Conservation (phyloP, 305 asterid genomes). For the Ilex paraguariensis region DNA sequence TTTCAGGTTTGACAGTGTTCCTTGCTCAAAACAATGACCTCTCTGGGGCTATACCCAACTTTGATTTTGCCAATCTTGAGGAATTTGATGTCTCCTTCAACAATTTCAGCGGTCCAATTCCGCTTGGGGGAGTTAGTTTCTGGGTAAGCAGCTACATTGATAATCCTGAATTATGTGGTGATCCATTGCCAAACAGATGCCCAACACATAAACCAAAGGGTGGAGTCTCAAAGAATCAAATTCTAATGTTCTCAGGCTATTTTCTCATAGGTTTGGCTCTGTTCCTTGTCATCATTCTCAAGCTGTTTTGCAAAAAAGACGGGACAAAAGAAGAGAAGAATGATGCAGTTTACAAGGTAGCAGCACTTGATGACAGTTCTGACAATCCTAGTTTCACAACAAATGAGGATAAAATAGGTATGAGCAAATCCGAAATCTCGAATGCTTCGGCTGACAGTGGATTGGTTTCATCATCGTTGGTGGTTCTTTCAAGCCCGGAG, state of each 20-base stretch:
- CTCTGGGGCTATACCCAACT: constrained; percentile 30
- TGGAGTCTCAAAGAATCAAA: constrained; percentile 32
- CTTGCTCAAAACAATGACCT: constrained; percentile 33
- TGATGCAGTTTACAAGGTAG: constrained; percentile 21
- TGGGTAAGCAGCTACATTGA: no score
- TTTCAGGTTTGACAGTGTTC: constrained; percentile 26
- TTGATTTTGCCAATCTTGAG: constrained; percentile 24
- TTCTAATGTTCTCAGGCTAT: constrained; percentile 63
- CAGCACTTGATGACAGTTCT: constrained; percentile 25
- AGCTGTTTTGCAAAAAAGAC: constrained; percentile 26
- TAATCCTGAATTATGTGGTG: no score
- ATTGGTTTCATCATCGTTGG: constrained; percentile 36
- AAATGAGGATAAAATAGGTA: constrained; percentile 30
- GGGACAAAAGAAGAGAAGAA: constrained; percentile 21
- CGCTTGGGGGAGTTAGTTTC: constrained; percentile 19
- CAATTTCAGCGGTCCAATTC: constrained; percentile 46
- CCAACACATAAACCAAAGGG: neutral
- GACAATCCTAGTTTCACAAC: constrained; percentile 33
- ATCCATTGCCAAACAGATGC: neutral
- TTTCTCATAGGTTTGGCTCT: constrained; percentile 41
- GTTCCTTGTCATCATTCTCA: constrained; percentile 27
- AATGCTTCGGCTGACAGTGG: constrained; percentile 26
- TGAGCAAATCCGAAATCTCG: constrained; percentile 28
- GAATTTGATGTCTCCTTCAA: constrained; percentile 46
- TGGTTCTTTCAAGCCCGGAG: constrained; percentile 43